A percentile compares a stretch with the other conserved stretches of the same genome.
These are phyloP conservation scores for Cicer bijugum DNA, from an alignment of 306 rosid species.

Conservation along the genomic window DNA sequence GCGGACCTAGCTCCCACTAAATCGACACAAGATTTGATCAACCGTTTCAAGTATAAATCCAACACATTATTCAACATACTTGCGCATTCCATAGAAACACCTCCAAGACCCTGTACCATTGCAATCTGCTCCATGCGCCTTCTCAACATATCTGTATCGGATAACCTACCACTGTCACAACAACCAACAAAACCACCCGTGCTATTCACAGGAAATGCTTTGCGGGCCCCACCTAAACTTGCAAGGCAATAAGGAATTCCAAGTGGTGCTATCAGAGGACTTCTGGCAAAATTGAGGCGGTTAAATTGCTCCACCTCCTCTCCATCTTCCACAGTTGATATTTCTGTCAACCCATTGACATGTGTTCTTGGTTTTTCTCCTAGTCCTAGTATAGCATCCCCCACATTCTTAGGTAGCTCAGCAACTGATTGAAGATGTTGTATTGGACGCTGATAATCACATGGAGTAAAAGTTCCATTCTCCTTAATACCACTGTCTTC, in stretches of 20 bases:
- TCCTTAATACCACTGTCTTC: conserved; percentile 75
- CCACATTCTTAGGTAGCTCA: conserved; percentile 70
- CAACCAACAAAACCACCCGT: conserved; percentile 55
- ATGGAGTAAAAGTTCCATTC: conserved; percentile 71
- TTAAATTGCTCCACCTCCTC: conserved; percentile 70
- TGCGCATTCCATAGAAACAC: conserved; percentile 82
- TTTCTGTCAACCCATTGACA: conserved; percentile 50
- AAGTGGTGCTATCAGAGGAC: conserved; percentile 82
- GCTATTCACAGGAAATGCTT: conserved; percentile 61
- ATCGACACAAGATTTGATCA: conserved; percentile 83
- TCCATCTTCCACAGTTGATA: conserved; percentile 60
- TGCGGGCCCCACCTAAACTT: conserved; percentile 87
- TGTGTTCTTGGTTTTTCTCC: conserved; percentile 60
- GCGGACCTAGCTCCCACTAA: conserved; percentile 70
- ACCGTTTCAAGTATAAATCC: conserved; percentile 82
- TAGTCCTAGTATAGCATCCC: conserved; percentile 52
- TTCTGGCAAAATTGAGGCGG: conserved; percentile 53
- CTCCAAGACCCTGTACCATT: conserved; percentile 75
- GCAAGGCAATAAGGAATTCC: conserved; percentile 84
- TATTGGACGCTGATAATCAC: conserved; percentile 80
- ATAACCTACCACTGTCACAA: conserved; percentile 72
- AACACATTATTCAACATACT: conserved; percentile 65
- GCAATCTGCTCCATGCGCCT: conserved; percentile 95
- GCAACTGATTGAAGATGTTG: conserved; percentile 78
- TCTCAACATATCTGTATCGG: conserved; percentile 73